These are phyloP conservation scores for Nannochloropsis gaditana DNA, from an alignment of 108 stramenopile species.

Conservation along the genomic window DNA sequence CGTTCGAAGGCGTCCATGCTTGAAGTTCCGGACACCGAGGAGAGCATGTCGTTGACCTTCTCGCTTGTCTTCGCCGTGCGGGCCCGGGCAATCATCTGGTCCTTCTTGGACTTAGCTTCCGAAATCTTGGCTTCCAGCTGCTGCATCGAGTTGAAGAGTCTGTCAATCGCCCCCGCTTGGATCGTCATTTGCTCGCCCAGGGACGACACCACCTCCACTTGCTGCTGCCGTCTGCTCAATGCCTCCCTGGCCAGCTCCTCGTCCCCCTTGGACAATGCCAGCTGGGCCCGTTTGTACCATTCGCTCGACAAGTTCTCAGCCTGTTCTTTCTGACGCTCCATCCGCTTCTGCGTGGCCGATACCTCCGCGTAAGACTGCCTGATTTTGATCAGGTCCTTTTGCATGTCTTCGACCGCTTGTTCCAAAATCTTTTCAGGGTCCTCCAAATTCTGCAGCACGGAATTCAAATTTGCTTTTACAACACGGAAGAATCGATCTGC, in stretches of 20 bases:
- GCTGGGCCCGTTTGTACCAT: slow-evolving; percentile 91
- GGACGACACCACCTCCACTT: slow-evolving; percentile 62
- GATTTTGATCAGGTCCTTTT: slow-evolving; percentile 84
- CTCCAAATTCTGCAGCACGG: slow-evolving; percentile 73
- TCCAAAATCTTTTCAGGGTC: slow-evolving; percentile 95
- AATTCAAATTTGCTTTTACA: slow-evolving; percentile 75
- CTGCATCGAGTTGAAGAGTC: slow-evolving; percentile 87
- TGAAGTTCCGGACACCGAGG: slow-evolving; percentile 72
- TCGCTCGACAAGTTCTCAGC: slow-evolving; percentile 68
- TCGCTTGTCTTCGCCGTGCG: slow-evolving; percentile 85
- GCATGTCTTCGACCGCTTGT: slow-evolving; percentile 94
- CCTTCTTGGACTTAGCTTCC: slow-evolving; percentile 87
- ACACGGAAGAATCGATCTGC: slow-evolving; percentile 54
- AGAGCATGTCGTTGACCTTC: slow-evolving; percentile 93
- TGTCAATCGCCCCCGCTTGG: slow-evolving; percentile 69
- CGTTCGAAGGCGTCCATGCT: slow-evolving; percentile 87
- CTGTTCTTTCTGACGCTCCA: slow-evolving; percentile 46
- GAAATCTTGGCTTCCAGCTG: slow-evolving; percentile 80
- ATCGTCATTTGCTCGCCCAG: slow-evolving; percentile 69
- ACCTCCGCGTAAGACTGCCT: slow-evolving; percentile 96
- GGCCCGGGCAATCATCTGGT: slow-evolving; percentile 86
- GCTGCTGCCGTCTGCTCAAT: slow-evolving; percentile 73
- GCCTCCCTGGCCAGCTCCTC: slow-evolving; percentile 89
- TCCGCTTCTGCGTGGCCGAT: slow-evolving; percentile 84
- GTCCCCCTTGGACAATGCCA: slow-evolving; percentile 80